Base-by-base conservation (phyloP, 441 rosid genomes). In the Jatropha podagrica region DNA sequence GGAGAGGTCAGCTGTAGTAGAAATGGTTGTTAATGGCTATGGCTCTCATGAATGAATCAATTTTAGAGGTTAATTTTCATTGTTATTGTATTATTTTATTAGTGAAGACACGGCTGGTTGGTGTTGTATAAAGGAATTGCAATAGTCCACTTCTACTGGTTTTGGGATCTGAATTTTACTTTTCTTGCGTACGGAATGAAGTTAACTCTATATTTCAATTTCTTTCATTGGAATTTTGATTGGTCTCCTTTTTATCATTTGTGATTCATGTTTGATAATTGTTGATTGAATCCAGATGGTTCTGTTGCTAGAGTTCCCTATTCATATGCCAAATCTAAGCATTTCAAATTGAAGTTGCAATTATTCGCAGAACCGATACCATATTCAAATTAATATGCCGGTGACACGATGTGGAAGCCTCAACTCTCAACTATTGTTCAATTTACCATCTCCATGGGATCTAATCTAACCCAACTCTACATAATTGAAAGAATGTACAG, bases 41-140 rank as follows among this genome's bases (percentile, higher is more conserved):
- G 88, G 75, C 78, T 83, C 88, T 26, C 89, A 85, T 54, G 73
- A 69, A 4, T 88, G 86, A 88, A 88, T 86, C 80, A 80, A 77
- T 69, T 58, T 27, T 66, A 5, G 4, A 15, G 48, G 20, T 68
- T 37, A 17, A 26, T 5, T 26, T 59, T 72, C n/a, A 58, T 58
- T 10, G 7, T 2, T 17, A 54, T 20, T 51, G 72, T 68, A 51
- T 55, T 72, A 46, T 59, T 73, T 63, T 71, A 46, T 62, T 61
- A 49, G 75, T 65, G 13, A 41, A 8, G 68, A 61, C 15, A 2
- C 27, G 27, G 27, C 48, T 27, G 59, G 4, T 32, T 61, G 41
- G 12, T 17, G 27, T 27, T 37, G 26, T 73, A 51, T 49, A 73
- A 48, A 48, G 49, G 37, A 49, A 49, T 10, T n/a, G 75, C n/a